These are phyloP conservation scores for Xylaria curta DNA, from an alignment of 495 filamentous ascomycete genomes.

Conservation along the genomic window DNA sequence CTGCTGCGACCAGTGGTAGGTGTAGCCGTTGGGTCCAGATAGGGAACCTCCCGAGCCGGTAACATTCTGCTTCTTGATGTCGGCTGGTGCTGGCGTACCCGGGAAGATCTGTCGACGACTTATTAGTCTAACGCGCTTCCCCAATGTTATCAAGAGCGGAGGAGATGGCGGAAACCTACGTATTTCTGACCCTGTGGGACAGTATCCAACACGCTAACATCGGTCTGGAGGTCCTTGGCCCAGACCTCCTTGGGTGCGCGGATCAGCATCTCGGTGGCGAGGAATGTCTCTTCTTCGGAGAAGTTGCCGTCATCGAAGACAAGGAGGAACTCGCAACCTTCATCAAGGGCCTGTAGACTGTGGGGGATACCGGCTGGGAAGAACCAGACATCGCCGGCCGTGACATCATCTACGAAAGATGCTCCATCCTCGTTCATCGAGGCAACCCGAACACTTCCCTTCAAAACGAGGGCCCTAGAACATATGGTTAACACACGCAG, in stretches of 20 bases:
- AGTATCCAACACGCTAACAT: conserved; percentile 61
- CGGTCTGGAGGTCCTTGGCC: conserved; percentile 66
- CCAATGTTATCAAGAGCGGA: too few species aligned
- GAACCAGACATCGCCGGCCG: conserved; percentile 73
- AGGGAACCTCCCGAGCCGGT: conserved; percentile 65
- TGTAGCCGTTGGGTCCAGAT: conserved; percentile 59
- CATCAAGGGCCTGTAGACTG: conserved; percentile 68
- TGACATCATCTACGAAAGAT: conserved; percentile 70
- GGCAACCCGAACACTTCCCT: conserved; percentile 66
- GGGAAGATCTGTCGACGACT: conserved; percentile 60
- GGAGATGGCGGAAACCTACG: conserved; percentile 27
- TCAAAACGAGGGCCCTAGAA: conserved; percentile 60
- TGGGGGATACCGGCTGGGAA: conserved; percentile 72
- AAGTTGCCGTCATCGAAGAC: conserved; percentile 75
- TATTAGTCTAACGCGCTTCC: conserved; percentile 9
- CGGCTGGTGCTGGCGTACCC: conserved; percentile 63
- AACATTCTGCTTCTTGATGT: conserved; percentile 67
- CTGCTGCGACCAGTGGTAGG: conserved; percentile 72
- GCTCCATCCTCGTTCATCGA: conserved; percentile 68
- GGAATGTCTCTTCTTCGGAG: conserved; percentile 72
- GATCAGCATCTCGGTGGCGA: conserved; percentile 68
- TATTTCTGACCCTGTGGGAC: conserved; percentile 67
- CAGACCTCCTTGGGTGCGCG: conserved; percentile 67
- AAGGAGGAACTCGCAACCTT: conserved; percentile 72
- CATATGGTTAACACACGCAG: conserved; percentile 18